phyloP scores from a whole-genome alignment of 441 rosid genomes.

The Adansonia gregorii region DNA sequence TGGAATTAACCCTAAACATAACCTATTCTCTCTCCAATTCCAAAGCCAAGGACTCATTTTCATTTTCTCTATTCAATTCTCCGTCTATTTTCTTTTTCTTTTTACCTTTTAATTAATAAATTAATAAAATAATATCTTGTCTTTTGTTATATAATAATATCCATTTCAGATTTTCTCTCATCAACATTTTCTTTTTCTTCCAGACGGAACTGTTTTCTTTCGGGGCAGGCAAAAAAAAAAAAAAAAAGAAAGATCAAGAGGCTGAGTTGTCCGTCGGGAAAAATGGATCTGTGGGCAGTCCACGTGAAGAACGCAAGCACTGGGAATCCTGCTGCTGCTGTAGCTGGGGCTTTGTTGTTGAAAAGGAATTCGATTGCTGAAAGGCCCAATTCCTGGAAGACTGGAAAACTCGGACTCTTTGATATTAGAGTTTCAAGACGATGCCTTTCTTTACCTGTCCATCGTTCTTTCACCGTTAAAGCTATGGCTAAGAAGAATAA shows the following conservation, averaged over 20 bases:
- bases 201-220: slow-evolving; percentile 21
- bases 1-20: too few relatives aligned
- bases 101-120: too few relatives aligned
- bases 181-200: slow-evolving; percentile 24
- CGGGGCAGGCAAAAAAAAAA: background rate
- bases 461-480: slow-evolving; percentile 48
- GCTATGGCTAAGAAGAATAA: slow-evolving; percentile 76
- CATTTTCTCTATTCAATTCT: too few relatives aligned
- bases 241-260: background rate
- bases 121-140: too few relatives aligned
- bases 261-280: slow-evolving; percentile 12
- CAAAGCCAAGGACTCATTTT: too few relatives aligned
- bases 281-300: slow-evolving; percentile 69
- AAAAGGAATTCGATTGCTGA: slow-evolving; percentile 40
- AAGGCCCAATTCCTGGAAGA: slow-evolving; percentile 37
- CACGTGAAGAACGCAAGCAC: slow-evolving; percentile 49
- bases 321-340: slow-evolving; percentile 7
- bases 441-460: slow-evolving; percentile 36
- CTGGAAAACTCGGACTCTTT: slow-evolving; percentile 39
- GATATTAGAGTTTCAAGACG: slow-evolving; percentile 53
- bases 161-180: slow-evolving; percentile 14
- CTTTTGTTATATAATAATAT: background rate
- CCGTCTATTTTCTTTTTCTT: too few relatives aligned
- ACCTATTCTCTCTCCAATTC: too few relatives aligned
- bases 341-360: slow-evolving; percentile 36